Conservation (phyloP, 805 yeast species). For the Candida andamanensis region DNA sequence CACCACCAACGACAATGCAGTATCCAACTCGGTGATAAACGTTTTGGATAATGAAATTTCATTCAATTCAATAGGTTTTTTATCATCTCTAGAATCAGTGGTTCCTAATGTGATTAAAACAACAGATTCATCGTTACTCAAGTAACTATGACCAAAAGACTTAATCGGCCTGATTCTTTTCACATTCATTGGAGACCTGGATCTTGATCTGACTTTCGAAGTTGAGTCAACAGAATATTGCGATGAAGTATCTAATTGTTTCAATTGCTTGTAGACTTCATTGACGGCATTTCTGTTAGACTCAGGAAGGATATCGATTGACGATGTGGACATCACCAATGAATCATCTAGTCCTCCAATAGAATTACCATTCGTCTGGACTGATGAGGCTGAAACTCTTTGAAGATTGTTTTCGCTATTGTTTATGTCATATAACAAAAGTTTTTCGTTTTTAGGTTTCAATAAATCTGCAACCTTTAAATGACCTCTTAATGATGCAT, state of each 20-base stretch:
- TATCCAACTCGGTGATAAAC: constrained; percentile 79
- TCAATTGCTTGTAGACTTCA: constrained; percentile 38
- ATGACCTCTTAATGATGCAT: constrained; percentile 88
- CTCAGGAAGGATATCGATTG: constrained; percentile 36
- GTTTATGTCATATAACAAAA: constrained; percentile 32
- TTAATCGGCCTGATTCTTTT: constrained; percentile 52
- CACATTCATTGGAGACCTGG: constrained; percentile 18
- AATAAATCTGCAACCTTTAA: constrained; percentile 61
- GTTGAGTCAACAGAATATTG: constrained; percentile 2
- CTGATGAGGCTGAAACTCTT: constrained; percentile 14
- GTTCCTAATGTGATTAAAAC: constrained; percentile 84
- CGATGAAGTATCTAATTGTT: constrained; percentile 13
- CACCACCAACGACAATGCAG: constrained; percentile 74
- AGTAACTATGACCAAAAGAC: constrained; percentile 79
- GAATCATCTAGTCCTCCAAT: constrained; percentile 9
- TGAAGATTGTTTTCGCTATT: constrained; percentile 30
- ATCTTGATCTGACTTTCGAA: constrained; percentile 7
- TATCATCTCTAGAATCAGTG: constrained; percentile 61
- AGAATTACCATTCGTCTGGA: background rate
- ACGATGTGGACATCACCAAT: constrained; percentile 19
- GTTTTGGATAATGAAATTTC: constrained; percentile 67
- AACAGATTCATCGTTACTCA: constrained; percentile 59
- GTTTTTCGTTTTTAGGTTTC: constrained; percentile 39
- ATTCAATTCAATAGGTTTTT: constrained; percentile 61
- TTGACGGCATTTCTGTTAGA: constrained; percentile 24